Evolutionary conservation across 371 early-diverging fungal genomes (phyloP).

Genomic region (Conidiobolus incongruus): DNA sequence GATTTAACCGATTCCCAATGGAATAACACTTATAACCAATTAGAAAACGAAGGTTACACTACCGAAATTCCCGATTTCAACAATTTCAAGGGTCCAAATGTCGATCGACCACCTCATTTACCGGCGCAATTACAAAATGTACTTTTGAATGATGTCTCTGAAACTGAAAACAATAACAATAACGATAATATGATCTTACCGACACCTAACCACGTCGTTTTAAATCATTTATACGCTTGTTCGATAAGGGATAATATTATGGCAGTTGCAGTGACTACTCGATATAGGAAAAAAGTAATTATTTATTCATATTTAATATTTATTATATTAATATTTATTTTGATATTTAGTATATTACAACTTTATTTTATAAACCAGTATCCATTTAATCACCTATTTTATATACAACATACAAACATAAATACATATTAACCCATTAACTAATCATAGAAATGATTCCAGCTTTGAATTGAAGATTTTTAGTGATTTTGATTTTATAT

Average conservation of each 20-base stretch:
- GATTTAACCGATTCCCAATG: conserved; percentile 7
- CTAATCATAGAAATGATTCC: too few relatives aligned
- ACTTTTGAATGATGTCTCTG: conserved; percentile 44
- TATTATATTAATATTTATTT: neutral
- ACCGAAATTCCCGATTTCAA: conserved; percentile 1
- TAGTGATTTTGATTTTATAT: too few relatives aligned
- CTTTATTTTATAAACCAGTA: conserved; percentile 61
- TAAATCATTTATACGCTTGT: conserved; percentile 90
- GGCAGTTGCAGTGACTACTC: conserved; percentile 70
- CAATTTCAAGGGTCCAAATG: neutral
- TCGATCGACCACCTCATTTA: conserved; percentile 39
- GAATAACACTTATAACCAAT: neutral
- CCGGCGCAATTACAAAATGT: conserved; percentile 87
- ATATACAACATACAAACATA: too few relatives aligned
- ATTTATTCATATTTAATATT: conserved; percentile 6
- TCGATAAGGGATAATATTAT: conserved; percentile 89
- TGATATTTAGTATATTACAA: conserved; percentile 37
- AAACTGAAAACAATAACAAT: conserved; percentile 14
- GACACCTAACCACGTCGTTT: conserved; percentile 77
- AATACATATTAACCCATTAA: too few relatives aligned
- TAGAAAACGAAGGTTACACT: neutral
- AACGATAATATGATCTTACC: conserved; percentile 62
- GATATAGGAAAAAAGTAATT: conserved; percentile 66
- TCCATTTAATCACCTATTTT: conserved; percentile 5
- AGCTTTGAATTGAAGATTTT: too few relatives aligned